These are phyloP conservation scores for Yarrowia porcina DNA, from an alignment of 805 yeast genomes.

Conservation along the genomic window DNA sequence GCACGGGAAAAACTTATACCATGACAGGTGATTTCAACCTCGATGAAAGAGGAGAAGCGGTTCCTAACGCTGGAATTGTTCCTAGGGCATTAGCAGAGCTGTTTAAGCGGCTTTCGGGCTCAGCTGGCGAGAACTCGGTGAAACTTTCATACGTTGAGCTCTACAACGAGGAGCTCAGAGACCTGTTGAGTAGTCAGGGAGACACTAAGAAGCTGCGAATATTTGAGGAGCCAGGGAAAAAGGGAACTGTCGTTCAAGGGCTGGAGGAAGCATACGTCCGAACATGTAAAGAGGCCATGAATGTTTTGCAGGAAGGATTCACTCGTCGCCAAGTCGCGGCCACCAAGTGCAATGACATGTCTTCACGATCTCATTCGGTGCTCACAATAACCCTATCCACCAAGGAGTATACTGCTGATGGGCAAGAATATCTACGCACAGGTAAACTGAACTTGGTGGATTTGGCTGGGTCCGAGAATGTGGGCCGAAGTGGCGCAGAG, in stretches of 20 bases:
- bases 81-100: constrained; percentile 54
- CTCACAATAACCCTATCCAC: constrained; percentile 64
- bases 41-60: constrained; percentile 11
- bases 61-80: constrained; percentile 56
- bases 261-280: constrained; percentile 54
- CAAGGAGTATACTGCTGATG: constrained; percentile 48
- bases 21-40: constrained; percentile 44
- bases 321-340: constrained; percentile 65
- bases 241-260: constrained; percentile 51
- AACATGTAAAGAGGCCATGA: constrained; percentile 49
- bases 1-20: constrained; percentile 84
- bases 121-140: constrained; percentile 56
- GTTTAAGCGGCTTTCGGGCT: constrained; percentile 46
- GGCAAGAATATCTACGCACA: constrained; percentile 50
- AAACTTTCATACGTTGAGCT: constrained; percentile 77
- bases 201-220: constrained; percentile 51
- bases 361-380: constrained; percentile 76
- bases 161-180: constrained; percentile 80
- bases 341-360: constrained; percentile 68
- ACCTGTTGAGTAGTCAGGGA: constrained; percentile 48
- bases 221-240: constrained; percentile 46
- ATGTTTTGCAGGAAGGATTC: constrained; percentile 54
- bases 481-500: constrained; percentile 77
- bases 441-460: constrained; percentile 83
- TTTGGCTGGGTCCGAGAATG: constrained; percentile 91